These are phyloP conservation scores for Sphenostylis stenocarpa DNA, from an alignment of 306 rosid genomes.

Conservation along the genomic window DNA sequence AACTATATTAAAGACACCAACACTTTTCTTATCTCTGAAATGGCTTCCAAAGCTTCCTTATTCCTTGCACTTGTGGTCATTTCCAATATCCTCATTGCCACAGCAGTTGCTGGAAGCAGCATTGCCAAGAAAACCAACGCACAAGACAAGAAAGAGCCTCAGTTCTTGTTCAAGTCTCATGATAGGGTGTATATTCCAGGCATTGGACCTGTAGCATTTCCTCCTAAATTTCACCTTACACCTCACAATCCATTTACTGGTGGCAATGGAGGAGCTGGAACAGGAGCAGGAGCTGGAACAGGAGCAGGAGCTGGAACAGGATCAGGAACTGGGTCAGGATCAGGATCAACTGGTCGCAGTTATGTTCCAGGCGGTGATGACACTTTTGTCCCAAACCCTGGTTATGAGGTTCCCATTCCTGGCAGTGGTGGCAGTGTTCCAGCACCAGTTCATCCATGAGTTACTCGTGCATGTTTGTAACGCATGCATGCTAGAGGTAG, in stretches of 20 bases:
- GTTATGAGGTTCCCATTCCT: conserved; percentile 64
- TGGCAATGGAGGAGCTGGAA: conserved; percentile 15
- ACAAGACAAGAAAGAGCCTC: conserved; percentile 56
- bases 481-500: conserved; percentile 20
- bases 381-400: conserved; percentile 69
- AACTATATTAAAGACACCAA: conserved; percentile 4
- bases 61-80: conserved; percentile 26
- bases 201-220: conserved; percentile 49
- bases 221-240: conserved; percentile 26
- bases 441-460: conserved; percentile 42
- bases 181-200: conserved; percentile 56
- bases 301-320: background rate
- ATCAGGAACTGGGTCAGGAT: background rate
- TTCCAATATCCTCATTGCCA: conserved; percentile 38
- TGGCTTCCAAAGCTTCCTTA: conserved; percentile 32
- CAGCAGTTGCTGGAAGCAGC: conserved; percentile 44
- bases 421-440: conserved; percentile 48
- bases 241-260: conserved; percentile 38
- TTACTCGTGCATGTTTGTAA: conserved; percentile 12
- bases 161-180: conserved; percentile 41
- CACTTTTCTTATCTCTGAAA: conserved; percentile 20
- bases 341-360: conserved; percentile 6
- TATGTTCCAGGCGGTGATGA: conserved; percentile 79
- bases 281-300: background rate
- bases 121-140: conserved; percentile 19